Base-by-base conservation (phyloP, 257 asterid species). In the Cordia subcordata region DNA sequence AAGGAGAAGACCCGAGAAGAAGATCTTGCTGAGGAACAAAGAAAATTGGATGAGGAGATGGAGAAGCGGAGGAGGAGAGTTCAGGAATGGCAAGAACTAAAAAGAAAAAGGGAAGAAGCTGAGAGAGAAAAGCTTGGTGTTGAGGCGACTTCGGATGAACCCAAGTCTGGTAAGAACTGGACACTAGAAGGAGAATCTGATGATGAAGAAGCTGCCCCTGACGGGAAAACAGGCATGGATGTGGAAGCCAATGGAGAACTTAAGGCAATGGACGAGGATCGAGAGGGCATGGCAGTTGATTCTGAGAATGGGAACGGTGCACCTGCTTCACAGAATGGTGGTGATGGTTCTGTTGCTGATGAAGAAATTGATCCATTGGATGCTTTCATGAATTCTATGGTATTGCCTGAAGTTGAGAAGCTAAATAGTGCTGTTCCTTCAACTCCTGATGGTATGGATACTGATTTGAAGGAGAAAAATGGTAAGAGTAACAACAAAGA, bases 41-140 rank as follows among this genome's bases (percentile, higher is more conserved):
- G 78, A 73, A 79, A 80, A 68, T 70, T 90, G 77, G 97, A 84
- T 11, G 96, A 90, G 17, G 96, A 90, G 75, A 82, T 82, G 82
- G 96, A 87, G 53, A 87, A 87, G 61, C 72, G 96, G 74, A 83
- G 95, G 32, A 84, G 87, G 75, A 79, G 96, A 75, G 97, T 87
- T 62, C 96, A 87, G 71, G 97, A 90, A 77, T 90, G 96, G 97
- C 97, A 90, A 60, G 94, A 86, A 72, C 57, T 76, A 58, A 82
- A 74, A 73, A 79, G 93, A 66, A 82, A 77, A 78, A 81, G 70
- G 65, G 93, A 85, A 76, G 88, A 86, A 55, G 73, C 85, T 18
- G 94, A 90, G 74, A 81, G 78, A 70, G 94, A 84, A 61, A 65
- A 77, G 49, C 85, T 66, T 57, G 97, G 90, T 65, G 85, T 74